Evolutionary conservation across 2,329 filamentous ascomycete species (phyloP), one percentile per base, ranked within the genome.

Genomic region (Claviceps sorghi): DNA sequence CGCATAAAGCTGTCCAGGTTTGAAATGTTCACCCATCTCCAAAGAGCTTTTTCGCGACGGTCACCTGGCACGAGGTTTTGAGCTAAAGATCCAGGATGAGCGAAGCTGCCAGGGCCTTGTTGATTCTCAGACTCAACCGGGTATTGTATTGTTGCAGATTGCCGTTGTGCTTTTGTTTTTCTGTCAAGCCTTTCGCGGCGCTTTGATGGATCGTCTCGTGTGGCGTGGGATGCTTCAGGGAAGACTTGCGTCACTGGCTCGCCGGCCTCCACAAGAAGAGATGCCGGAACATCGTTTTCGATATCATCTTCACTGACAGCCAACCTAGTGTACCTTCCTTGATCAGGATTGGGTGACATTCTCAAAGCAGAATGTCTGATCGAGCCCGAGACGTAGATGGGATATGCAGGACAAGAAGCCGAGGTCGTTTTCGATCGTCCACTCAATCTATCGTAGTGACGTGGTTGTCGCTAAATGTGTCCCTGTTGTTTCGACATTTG

Each of bases 21-120:
- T 40, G 86, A 81, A 53, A 93, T 87, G 62, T 95, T 95, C 52
- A 87, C 87, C 86, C 90, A 96, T 67, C 87, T 79, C 84, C 88
- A 96, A 72, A 95, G 80, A 3, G 90, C 89, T 65, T 83, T 85
- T 62, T 91, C 85, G 65, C 82, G 62, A 4, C 70, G 69, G 50
- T 64, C 68, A 10, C 66, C 67, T 1, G 64, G 56, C 21, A 66
- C 53, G 17, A 60, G 52, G 45, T 60, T 55, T 61, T 61, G 54
- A 59, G 59, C 40, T 41, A 66, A n/a, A 26, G 65, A 57, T 57
- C 64, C 58, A 50, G 62, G 59, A n/a, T 64, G 57, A 30, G 58
- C 42, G 9, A 51, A n/a, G 11, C 40, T 29, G 30, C 21, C n/a
- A 11, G 40, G 34, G 22, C 22, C 40, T 51, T 60, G 30, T 56